These are phyloP conservation scores for Annulohypoxylon maeteangense DNA, from an alignment of 495 filamentous ascomycete species.

Conservation along the genomic window DNA sequence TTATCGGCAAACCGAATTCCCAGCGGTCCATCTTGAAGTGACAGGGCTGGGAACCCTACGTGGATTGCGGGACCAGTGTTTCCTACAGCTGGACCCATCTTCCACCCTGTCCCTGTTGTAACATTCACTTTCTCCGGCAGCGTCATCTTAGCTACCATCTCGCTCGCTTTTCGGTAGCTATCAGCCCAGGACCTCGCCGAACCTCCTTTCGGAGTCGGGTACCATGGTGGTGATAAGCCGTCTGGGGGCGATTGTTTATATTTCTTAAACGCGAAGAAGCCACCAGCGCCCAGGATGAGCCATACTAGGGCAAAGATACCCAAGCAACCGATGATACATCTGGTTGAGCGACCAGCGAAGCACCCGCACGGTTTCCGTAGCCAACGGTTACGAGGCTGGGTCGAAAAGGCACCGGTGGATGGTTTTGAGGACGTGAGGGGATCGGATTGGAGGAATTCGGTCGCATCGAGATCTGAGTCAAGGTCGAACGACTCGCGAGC, in stretches of 20 bases:
- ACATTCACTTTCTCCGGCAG: slow-evolving; percentile 93
- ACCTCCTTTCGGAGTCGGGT: slow-evolving; percentile 86
- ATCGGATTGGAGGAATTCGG: slow-evolving; percentile 53
- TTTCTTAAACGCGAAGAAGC: slow-evolving; percentile 57
- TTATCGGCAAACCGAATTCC: slow-evolving; percentile 82
- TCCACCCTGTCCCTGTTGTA: slow-evolving; percentile 92
- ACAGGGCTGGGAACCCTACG: slow-evolving; percentile 84
- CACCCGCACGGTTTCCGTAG: slow-evolving; percentile 38
- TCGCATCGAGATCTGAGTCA: slow-evolving; percentile 55
- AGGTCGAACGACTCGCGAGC: slow-evolving; percentile 47
- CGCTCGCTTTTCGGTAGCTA: slow-evolving; percentile 82
- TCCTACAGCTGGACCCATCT: slow-evolving; percentile 89
- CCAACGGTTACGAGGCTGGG: slow-evolving; percentile 21
- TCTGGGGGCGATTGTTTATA: slow-evolving; percentile 56
- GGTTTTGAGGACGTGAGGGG: slow-evolving; percentile 35
- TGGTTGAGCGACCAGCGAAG: slow-evolving; percentile 43
- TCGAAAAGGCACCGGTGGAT: slow-evolving; percentile 26
- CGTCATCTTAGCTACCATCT: slow-evolving; percentile 83
- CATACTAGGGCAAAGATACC: slow-evolving; percentile 43
- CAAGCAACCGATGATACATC: slow-evolving; percentile 46
- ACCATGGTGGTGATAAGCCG: slow-evolving; percentile 78
- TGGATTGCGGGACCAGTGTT: slow-evolving; percentile 79
- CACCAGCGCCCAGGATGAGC: slow-evolving; percentile 51
- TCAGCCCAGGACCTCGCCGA: slow-evolving; percentile 75
- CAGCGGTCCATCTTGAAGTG: slow-evolving; percentile 90